These are phyloP conservation scores for Sphagnum contortum DNA, from an alignment of 225 moss, liverwort and hornwort genomes.

Conservation along the genomic window DNA sequence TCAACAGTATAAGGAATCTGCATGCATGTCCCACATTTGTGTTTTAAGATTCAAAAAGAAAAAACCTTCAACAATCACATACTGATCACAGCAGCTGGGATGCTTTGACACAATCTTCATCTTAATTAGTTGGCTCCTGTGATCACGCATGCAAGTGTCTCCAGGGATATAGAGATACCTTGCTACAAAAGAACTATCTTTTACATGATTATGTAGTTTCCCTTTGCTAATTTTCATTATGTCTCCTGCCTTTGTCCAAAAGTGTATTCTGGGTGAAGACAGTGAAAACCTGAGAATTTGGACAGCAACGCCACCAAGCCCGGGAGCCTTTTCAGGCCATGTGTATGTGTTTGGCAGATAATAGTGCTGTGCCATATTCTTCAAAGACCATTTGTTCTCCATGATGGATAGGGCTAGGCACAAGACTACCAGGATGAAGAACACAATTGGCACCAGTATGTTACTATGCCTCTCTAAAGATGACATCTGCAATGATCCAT, in stretches of 20 bases:
- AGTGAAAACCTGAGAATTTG: slow-evolving; percentile 27
- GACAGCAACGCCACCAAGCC: slow-evolving; percentile 16
- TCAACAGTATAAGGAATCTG: slow-evolving; percentile 68
- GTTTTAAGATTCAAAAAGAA: no score
- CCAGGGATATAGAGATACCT: no score
- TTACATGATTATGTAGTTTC: no score
- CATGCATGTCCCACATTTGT: neutral
- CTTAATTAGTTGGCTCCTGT: no score
- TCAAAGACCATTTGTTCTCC: slow-evolving; percentile 18
- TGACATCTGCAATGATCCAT: slow-evolving; percentile 40
- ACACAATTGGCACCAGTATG: slow-evolving; percentile 41
- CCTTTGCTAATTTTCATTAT: no score
- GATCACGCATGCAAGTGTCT: no score
- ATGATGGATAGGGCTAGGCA: slow-evolving; percentile 56
- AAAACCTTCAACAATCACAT: no score
- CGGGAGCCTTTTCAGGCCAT: slow-evolving; percentile 20
- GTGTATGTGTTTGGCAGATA: slow-evolving; percentile 17
- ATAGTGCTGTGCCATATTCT: slow-evolving; percentile 19
- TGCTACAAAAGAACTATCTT: no score
- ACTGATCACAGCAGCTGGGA: no score
- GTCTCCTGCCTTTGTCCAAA: no score
- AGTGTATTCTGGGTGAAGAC: no score
- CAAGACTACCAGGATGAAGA: slow-evolving; percentile 41
- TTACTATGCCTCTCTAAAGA: slow-evolving; percentile 63
- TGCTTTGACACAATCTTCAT: no score